Evolutionary conservation across 257 asterid species (phyloP).

Genomic region (Nicotiana tomentosiformis): DNA sequence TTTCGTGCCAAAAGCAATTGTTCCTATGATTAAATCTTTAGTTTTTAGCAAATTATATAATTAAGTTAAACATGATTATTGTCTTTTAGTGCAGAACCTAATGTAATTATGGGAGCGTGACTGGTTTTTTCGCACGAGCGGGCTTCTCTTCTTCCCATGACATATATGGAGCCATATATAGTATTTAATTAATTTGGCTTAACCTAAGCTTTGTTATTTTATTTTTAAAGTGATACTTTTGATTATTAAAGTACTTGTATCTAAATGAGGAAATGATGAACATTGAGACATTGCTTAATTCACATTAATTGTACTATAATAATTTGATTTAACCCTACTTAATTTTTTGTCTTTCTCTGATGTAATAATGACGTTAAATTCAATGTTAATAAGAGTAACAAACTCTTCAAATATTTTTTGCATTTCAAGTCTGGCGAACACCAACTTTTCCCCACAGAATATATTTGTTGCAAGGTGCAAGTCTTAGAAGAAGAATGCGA

Average conservation of each 20-base stretch:
- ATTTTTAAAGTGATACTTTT: neutral
- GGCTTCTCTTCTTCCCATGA: constrained; percentile 34
- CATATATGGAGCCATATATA: neutral
- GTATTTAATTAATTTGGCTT: neutral
- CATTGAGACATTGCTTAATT: neutral
- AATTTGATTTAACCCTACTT: neutral
- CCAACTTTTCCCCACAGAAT: neutral
- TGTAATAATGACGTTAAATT: neutral
- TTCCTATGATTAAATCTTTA: constrained; percentile 14
- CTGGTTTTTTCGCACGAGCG: constrained; percentile 54
- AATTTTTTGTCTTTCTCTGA: neutral
- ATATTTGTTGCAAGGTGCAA: neutral
- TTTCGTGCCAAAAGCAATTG: constrained; percentile 18
- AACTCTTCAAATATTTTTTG: neutral
- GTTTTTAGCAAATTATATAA: constrained; percentile 13
- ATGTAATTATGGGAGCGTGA: constrained; percentile 45
- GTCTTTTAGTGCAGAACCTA: neutral
- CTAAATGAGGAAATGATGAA: neutral
- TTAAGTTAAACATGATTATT: constrained; percentile 13
- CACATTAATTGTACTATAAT: neutral
- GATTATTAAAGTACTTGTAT: neutral
- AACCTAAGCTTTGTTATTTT: neutral
- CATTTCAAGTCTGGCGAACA: neutral
- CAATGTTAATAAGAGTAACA: neutral
- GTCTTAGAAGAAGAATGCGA: neutral